Percentiles rank a stretch among this genome's conserved stretches.
phyloP scores from a whole-genome alignment of 192 early-diverging fungal genomes.

The Geosiphon pyriformis region DNA sequence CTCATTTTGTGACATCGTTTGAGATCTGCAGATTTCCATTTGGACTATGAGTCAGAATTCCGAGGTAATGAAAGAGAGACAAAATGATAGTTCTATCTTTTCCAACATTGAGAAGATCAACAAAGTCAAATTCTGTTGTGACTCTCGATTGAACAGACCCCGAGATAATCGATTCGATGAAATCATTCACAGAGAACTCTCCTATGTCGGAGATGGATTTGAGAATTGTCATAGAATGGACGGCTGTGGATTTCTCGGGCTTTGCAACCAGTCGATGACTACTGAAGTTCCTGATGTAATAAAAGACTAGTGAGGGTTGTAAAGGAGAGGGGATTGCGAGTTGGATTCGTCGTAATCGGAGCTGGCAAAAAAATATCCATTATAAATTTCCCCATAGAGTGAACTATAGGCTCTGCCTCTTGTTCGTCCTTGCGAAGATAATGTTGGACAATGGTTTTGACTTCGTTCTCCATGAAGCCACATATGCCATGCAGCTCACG shows the following conservation, averaged over 20 bases:
- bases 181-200: slow-evolving; percentile 37
- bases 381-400: slow-evolving; percentile 29
- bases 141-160: slow-evolving; percentile 26
- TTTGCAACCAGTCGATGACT: slow-evolving; percentile 31
- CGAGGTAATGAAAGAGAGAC: slow-evolving; percentile 34
- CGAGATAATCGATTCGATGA: slow-evolving; percentile 29
- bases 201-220: slow-evolving; percentile 35
- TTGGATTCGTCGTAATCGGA: slow-evolving; percentile 27
- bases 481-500: slow-evolving; percentile 33
- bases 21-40: slow-evolving; percentile 27
- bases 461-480: slow-evolving; percentile 33
- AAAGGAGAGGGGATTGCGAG: slow-evolving; percentile 25
- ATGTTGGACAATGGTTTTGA: slow-evolving; percentile 33
- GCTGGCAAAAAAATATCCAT: slow-evolving; percentile 34
- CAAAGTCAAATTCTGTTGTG: slow-evolving; percentile 27
- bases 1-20: slow-evolving; percentile 30
- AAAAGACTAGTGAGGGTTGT: slow-evolving; percentile 34
- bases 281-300: slow-evolving; percentile 28
- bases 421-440: slow-evolving; percentile 31
- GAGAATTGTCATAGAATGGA: slow-evolving; percentile 30
- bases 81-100: slow-evolving; percentile 32
- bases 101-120: slow-evolving; percentile 28
- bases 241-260: slow-evolving; percentile 29
- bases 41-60: slow-evolving; percentile 24
- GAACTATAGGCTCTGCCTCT: slow-evolving; percentile 21